Percentiles rank a stretch among this genome's conserved stretches.
phyloP scores from a whole-genome alignment of 495 filamentous ascomycete genomes.

The Neurospora intermedia region DNA sequence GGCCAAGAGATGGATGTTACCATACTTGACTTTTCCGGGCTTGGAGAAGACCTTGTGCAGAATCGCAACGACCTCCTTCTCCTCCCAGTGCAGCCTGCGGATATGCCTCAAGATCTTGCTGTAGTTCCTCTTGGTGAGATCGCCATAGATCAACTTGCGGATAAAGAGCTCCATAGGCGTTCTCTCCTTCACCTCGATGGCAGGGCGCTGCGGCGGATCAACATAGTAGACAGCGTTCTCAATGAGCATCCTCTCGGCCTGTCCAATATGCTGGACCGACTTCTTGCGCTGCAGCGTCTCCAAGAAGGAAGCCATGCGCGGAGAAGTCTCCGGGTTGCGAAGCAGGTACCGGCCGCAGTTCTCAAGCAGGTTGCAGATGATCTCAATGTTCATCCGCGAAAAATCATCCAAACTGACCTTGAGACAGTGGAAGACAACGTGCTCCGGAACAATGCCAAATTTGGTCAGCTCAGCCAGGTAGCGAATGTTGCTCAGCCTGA shows the following conservation, averaged over 20 bases:
- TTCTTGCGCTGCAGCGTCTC: constrained; percentile 96
- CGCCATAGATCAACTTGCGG: constrained; percentile 78
- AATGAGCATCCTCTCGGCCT: constrained; percentile 95
- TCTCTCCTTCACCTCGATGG: constrained; percentile 92
- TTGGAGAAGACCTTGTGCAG: constrained; percentile 90
- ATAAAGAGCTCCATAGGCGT: constrained; percentile 89
- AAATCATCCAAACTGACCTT: constrained; percentile 97
- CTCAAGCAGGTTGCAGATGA: constrained; percentile 93
- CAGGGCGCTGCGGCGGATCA: constrained; percentile 84
- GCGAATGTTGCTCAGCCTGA: constrained; percentile 86
- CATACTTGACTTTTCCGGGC: constrained; percentile 93
- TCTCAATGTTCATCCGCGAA: constrained; percentile 96
- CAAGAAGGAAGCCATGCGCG: constrained; percentile 84
- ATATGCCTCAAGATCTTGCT: constrained; percentile 88
- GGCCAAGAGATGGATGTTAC: constrained; percentile 90
- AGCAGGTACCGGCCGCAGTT: constrained; percentile 94
- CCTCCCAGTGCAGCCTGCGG: constrained; percentile 94
- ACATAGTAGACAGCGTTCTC: constrained; percentile 99
- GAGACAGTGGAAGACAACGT: constrained; percentile 97
- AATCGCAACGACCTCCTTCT: constrained; percentile 72
- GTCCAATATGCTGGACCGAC: constrained; percentile 82
- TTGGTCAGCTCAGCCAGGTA: constrained; percentile 97
- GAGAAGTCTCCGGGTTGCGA: constrained; percentile 86
- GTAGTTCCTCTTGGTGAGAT: constrained; percentile 89
- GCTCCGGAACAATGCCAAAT: constrained; percentile 94